Base-by-base conservation (phyloP, 164 flowering plant genomes). In the Kingdonia uniflora region DNA sequence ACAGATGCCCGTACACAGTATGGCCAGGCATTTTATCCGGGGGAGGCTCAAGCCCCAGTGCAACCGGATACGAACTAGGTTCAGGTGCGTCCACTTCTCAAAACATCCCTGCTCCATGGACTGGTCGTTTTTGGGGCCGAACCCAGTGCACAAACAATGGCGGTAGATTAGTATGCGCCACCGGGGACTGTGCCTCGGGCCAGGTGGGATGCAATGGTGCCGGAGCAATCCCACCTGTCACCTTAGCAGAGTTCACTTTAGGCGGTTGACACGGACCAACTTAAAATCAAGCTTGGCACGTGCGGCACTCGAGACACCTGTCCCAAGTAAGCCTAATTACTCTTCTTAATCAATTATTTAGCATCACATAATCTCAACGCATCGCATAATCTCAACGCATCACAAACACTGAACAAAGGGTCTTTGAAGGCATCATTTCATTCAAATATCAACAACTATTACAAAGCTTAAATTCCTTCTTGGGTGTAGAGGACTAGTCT, bases 101-200 rank as follows among this genome's bases (percentile, higher is more conserved):
- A 17, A 45, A 19, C 16, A 15, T 71, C 0, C 92, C 96, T 0
- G 4, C 79, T 10, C 48, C 69, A 0, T 90, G 97, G 97, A 77
- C 79, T 6, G 97, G 97, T 25, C 91, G 95, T 2, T 46, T 90
- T 51, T 90, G 98, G 98, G 98, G 74, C 29, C 66, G 98, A 14
- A 87, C 94, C 20, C 65, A 33, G 49, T 91, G 98, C 71, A 15
- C 65, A 51, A 51, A 83, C 55, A 51, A 78, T 45, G 82, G 79
- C 0, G 82, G 81, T 0, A 70, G 74, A 14, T 80, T 88, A 74
- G 26, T 82, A 16, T 92, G 98, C 71, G 53, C 48, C 41, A 92
- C 96, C 6, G 98, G 82, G 21, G 96, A 88, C 60, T 92, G 98
- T 53, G 88, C 81, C 33, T 80, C 96, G 19, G 80, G 80, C 1